Evolutionary conservation across 1,139 yeast genomes (phyloP), one percentile per base, ranked within the genome.

Genomic region (Debaryomyces nepalensis): DNA sequence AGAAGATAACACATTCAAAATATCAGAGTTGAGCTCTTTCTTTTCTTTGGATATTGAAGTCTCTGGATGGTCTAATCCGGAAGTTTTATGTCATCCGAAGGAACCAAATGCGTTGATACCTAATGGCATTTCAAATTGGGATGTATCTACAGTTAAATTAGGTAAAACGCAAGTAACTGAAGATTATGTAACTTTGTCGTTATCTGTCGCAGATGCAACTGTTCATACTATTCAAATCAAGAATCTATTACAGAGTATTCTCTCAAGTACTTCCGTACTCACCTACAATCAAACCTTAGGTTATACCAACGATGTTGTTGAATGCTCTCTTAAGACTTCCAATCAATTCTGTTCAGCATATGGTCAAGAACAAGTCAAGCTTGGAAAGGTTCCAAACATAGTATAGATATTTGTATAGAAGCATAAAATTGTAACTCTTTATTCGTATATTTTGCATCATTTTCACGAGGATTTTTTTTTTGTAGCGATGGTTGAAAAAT

Each of bases 1-100:
- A 40, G 80, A 75, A 47, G 68, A 66, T 48, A 50, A 47, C 16
- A 43, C 49, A 16, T 68, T 52, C 40, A 55, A 58, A 33, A 45
- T 66, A 7, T 58, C 58, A 31, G 55, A 59, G 26, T 51, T 74
- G 32, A 61, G 73, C 2, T 63, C 70, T 3, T 63, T 68, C 33
- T 44, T 71, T 7, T 75, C 75, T 26, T 68, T 75, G 42, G 67
- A 64, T 27, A 53, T 69, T 19, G 61, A 61, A 10, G 63, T 65
- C 2, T 49, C 59, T 11, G 62, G 71, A 2, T 73, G 77, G 73
- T 59, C 65, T 33, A 52, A 57, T 7, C 64, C 66, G 1, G 44
- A 50, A 21, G 55, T 45, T 31, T 43, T 46, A n/a, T 64, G 57
- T 55, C 56, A 32, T 4, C 47, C 39, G 29, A 48, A 50, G 5